These are phyloP conservation scores for Colletotrichum paranaense DNA, from an alignment of 2,329 filamentous ascomycete species.

Conservation along the genomic window DNA sequence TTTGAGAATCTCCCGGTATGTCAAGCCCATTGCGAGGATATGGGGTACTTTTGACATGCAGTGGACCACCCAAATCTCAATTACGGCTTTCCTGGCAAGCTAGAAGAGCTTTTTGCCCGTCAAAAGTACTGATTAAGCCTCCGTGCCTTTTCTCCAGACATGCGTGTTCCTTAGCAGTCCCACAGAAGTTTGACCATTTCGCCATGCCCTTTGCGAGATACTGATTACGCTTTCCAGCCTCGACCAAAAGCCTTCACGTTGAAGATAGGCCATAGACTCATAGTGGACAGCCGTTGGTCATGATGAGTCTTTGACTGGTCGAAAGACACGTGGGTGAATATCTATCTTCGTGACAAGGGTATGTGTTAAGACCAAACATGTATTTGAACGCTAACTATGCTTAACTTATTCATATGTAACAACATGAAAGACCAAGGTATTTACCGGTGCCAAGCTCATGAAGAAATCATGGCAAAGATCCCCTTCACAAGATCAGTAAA, in stretches of 20 bases:
- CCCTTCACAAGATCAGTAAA: neutral
- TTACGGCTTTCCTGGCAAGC: too few relatives aligned
- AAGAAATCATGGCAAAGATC: neutral
- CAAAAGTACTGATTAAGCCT: too few relatives aligned
- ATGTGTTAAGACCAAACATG: neutral
- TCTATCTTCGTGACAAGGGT: neutral
- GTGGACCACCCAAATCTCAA: too few relatives aligned
- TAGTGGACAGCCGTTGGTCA: neutral
- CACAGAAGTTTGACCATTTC: too few relatives aligned
- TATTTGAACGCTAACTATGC: neutral
- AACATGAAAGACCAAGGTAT: neutral
- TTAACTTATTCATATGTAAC: neutral
- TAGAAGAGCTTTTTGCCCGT: too few relatives aligned
- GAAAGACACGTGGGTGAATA: too few relatives aligned
- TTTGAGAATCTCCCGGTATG: too few relatives aligned
- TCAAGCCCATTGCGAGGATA: too few relatives aligned
- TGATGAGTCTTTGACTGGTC: neutral
- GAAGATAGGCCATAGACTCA: neutral
- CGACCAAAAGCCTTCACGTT: neutral
- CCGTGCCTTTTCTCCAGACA: too few relatives aligned
- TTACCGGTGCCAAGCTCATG: neutral
- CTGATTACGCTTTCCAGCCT: neutral
- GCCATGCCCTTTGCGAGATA: neutral
- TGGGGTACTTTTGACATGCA: too few relatives aligned
- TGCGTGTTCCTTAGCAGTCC: too few relatives aligned